These are phyloP conservation scores for Scleroderma bovista DNA, from an alignment of 768 basidiomycete species.

Conservation along the genomic window DNA sequence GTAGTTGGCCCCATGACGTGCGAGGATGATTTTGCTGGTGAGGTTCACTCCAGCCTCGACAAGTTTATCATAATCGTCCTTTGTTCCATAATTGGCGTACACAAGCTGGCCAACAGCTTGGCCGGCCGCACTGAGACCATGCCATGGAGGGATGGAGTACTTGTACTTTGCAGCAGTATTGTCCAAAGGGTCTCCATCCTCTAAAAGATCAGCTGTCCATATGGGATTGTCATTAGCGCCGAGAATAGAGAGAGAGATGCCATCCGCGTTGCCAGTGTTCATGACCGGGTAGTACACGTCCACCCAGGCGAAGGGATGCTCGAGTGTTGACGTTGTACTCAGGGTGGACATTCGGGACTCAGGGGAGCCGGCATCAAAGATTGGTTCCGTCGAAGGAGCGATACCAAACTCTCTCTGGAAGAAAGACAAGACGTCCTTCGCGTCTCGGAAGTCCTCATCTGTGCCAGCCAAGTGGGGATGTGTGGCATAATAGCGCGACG, in stretches of 20 bases:
- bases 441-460: conserved; percentile 53
- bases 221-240: conserved; percentile 44
- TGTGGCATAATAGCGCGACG: conserved; percentile 54
- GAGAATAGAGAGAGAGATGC: conserved; percentile 63
- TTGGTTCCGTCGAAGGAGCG: conserved; percentile 36
- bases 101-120: conserved; percentile 65
- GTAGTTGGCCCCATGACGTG: conserved; percentile 71
- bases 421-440: conserved; percentile 58
- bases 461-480: conserved; percentile 74
- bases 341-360: conserved; percentile 67
- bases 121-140: conserved; percentile 76
- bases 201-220: conserved; percentile 71
- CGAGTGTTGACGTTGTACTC: conserved; percentile 40
- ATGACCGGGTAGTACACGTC: conserved; percentile 86
- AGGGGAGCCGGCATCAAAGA: conserved; percentile 66
- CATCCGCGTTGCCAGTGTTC: conserved; percentile 59
- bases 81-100: conserved; percentile 77
- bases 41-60: conserved; percentile 61
- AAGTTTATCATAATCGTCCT: conserved; percentile 65
- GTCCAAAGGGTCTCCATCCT: conserved; percentile 67
- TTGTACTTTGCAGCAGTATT: conserved; percentile 63
- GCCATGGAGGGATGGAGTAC: conserved; percentile 74
- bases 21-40: conserved; percentile 71
- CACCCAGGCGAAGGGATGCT: conserved; percentile 67
- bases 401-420: conserved; percentile 65